Evolutionary conservation across 2,329 filamentous ascomycete species (phyloP), one percentile per base, ranked within the genome.

Genomic region (Ophiostoma montium): DNA sequence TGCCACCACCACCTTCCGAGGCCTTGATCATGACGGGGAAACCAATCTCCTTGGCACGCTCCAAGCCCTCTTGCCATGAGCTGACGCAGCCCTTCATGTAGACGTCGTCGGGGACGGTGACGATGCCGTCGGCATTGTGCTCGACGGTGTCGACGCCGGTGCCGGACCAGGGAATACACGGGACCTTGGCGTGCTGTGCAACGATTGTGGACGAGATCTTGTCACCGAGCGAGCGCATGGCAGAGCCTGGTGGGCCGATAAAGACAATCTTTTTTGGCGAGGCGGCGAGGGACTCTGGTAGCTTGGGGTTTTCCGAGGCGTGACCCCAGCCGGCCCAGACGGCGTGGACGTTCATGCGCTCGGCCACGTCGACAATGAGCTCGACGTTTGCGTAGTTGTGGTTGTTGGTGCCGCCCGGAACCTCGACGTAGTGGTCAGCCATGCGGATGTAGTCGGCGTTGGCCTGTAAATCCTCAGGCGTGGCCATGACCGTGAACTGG

Each of bases 351-450:
- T 90, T 80, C 88, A 95, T 96, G 55, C 92, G 87, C 75, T 98
- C 92, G 23, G 92, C 92, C 64, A 98, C 81, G 71, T 98, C 92
- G 57, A 98, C 92, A 67, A 98, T 98, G 64, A 98, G 76, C 72
- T 98, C 92, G 53, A 98, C 92, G 65, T 98, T 98, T 70, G 92
- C 92, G 69, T 98, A 98, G 70, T 98, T 98, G 82, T 98, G 95
- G 77, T 98, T 98, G 74, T 98, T 98, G 54, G 92, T 98, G 63
- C 92, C 92, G 62, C 92, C 92, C 32, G 92, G 92, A 54, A 98
- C 90, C 71, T 98, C 92, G 59, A 98, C 92, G 67, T 98, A 98
- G 75, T 95, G 87, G 70, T 98, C 92, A 32, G 92, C 92, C 92
- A 98, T 96, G 65, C 92, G 81, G 65, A 98, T 98, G 71, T 98